These are phyloP conservation scores for Saccharomycopsis oosterbeekiorum DNA, from an alignment of 805 yeast species.

Conservation along the genomic window DNA sequence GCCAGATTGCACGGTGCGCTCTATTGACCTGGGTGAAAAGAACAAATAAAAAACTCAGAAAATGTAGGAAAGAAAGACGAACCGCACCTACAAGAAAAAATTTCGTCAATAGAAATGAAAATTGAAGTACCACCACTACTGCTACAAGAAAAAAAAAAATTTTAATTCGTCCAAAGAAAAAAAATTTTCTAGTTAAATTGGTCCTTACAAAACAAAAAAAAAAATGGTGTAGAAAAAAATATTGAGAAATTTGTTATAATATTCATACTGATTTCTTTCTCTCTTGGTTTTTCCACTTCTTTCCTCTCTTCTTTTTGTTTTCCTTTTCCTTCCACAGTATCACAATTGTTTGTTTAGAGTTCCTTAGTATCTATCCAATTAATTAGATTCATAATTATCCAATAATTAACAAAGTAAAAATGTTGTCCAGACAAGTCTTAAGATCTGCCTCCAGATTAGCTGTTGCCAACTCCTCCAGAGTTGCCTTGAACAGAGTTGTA, in stretches of 20 bases:
- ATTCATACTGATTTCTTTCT: neutral
- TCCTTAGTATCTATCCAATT: neutral
- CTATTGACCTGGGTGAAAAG: too few relatives aligned
- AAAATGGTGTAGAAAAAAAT: neutral
- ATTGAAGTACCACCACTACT: neutral
- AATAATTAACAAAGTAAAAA: slow-evolving; percentile 24
- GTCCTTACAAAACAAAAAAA: neutral
- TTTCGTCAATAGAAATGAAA: neutral
- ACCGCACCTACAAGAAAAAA: neutral
- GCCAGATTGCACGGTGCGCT: neutral
- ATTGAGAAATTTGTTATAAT: neutral
- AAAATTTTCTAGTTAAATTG: neutral
- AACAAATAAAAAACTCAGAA: neutral
- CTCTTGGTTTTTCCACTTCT: neutral
- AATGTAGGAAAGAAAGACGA: neutral
- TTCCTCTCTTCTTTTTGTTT: neutral
- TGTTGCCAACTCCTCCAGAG: slow-evolving; percentile 41
- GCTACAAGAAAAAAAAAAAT: neutral
- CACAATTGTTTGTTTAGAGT: neutral
- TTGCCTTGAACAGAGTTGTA: slow-evolving; percentile 35
- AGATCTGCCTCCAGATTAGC: slow-evolving; percentile 80
- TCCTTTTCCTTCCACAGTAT: neutral
- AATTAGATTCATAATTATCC: neutral
- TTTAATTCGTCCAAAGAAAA: neutral
- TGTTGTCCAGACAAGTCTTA: slow-evolving; percentile 83